Evolutionary conservation across 495 filamentous ascomycete genomes (phyloP), one percentile per base, ranked within the genome.

Genomic region (Durotheca rogersii): DNA sequence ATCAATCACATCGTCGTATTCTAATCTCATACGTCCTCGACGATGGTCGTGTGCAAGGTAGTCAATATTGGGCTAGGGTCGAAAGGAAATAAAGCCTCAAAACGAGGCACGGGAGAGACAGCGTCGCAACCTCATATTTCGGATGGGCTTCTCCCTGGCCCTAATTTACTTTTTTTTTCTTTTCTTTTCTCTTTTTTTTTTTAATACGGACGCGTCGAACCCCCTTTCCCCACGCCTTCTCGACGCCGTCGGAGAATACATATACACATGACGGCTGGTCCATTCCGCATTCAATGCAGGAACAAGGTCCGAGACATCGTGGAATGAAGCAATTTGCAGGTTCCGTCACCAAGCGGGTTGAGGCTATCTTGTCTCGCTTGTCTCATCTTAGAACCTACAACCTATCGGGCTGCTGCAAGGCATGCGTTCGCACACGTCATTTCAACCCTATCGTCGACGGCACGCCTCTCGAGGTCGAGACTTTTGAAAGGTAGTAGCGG

Each of bases 101-200:
- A 18, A 42, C 16, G 34, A 37, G 21, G 14, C 4, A 27, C 5
- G 14, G 41, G 15, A 27, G 14, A 47, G 47, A 33, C 39, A 60
- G 35, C 36, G 56, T 55, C 42, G 51, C 42, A 60, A 56, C 51
- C 32, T 56, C 46, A 55, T 56, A 55, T 56, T 56, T 60, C 47
- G 47, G 47, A 39, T 56, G 42, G 40, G 39, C 37, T 47, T 44
- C 37, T 60, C 47, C 57, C 47, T 60, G 47, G 47, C 41, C n/a
- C 42, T 56, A 51, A 60, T 60, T 60, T 60, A 18, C 51, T 56
- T 60, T 49, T 56, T 56, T n/a, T n/a, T n/a, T n/a, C n/a, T n/a
- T n/a, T n/a, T n/a, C n/a, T n/a, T n/a, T n/a, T n/a, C n/a, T n/a
- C n/a, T n/a, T n/a, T n/a, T n/a, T n/a, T n/a, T n/a, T n/a, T n/a